Base-by-base conservation (phyloP, 192 early-diverging fungal species). In the Anaeromyces robustus region DNA sequence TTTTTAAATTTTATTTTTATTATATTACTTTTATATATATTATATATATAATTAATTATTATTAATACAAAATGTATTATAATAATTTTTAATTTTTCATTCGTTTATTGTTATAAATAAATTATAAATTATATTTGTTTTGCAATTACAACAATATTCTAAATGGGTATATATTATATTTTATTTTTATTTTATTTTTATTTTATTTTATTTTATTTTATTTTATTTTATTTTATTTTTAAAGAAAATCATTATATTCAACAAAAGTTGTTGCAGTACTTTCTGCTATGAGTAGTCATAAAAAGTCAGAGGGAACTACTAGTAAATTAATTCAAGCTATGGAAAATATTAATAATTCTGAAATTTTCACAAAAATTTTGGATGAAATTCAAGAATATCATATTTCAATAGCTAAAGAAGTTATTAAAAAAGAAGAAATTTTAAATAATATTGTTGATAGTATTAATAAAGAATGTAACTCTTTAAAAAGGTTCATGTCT, bases 281-380 rank as follows among this genome's bases (percentile, higher is more conserved):
- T 79, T 99, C 97, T 16, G 97, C 97, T 77, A 91, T 96, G 86
- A 95, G 93, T 89, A 93, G 94, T 77, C 87, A 94, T 30, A 90
- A 89, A 80, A 99, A 99, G 85, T 84, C 93, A 29, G 90, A 92
- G 59, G 97, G 96, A 68, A 98, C 97, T 29, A 99, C 97, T 30
- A 93, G 39, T 59, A 93, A 91, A 82, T 83, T 94, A 28, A 83
- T 94, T 22, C 86, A 86, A 82, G 94, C 94, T 18, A 89, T 92
- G 4, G 89, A 91, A 0, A 90, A 94, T 34, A 92, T 52, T 94
- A 12, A 82, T 95, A 13, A 87, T 88, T 28, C 92, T 93, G 34
- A 89, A 91, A 77, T 93, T 90, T 83, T 88, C 79, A 82, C 88
- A 77, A 52, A 52, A 52, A 52, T 52, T 22, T 18, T 52, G 22